Evolutionary conservation across 2,329 filamentous ascomycete genomes (phyloP).

Genomic region (Colletotrichum musae): DNA sequence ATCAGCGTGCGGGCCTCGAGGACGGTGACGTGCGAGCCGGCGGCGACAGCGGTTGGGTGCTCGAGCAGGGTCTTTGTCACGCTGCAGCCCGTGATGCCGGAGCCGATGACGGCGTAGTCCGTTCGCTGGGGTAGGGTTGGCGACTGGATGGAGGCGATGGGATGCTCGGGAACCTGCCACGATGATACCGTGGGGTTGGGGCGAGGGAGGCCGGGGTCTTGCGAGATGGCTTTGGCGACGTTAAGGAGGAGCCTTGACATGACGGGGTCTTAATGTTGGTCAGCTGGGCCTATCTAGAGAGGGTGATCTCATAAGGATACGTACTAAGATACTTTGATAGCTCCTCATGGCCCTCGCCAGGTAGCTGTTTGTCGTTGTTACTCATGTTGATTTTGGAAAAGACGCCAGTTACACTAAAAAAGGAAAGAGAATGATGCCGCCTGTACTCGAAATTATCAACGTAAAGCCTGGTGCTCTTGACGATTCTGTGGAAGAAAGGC

Average conservation of each 20-base stretch:
- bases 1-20: slow-evolving; percentile 48
- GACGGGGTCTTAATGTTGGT: background rate
- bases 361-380: background rate
- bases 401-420: background rate
- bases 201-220: slow-evolving; percentile 53
- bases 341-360: background rate
- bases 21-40: slow-evolving; percentile 42
- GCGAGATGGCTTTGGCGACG: slow-evolving; percentile 11
- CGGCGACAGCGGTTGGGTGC: slow-evolving; percentile 30
- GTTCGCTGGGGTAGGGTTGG: slow-evolving; percentile 32
- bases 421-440: too few species aligned
- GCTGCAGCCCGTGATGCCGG: slow-evolving; percentile 52
- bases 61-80: slow-evolving; percentile 49
- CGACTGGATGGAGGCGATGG: slow-evolving; percentile 30
- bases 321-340: slow-evolving; percentile 16
- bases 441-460: background rate
- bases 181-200: slow-evolving; percentile 53
- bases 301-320: background rate
- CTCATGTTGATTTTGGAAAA: background rate
- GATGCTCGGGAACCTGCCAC: slow-evolving; percentile 45
- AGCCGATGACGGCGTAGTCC: slow-evolving; percentile 55
- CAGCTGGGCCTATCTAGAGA: background rate
- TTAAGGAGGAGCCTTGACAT: slow-evolving; percentile 11
- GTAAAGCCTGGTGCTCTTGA: too few species aligned
- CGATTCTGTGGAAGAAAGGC: too few species aligned